phyloP scores from a whole-genome alignment of 257 asterid genomes.

The Knoxia roxburghii region DNA sequence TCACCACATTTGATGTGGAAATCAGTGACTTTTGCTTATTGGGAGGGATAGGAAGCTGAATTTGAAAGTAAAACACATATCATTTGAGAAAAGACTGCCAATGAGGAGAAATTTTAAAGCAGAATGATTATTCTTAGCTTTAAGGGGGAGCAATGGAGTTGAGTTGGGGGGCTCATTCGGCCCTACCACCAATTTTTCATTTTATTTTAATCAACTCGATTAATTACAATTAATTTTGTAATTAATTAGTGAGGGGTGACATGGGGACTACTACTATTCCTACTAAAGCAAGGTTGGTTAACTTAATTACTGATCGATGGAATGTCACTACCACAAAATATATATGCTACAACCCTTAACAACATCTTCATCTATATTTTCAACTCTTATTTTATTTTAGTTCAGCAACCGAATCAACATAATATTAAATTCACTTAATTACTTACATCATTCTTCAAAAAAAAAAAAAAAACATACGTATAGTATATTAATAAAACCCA shows the following conservation, averaged over 20 bases:
- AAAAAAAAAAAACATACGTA: no score
- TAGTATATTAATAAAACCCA: no score
- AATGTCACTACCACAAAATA: slow-evolving; percentile 30
- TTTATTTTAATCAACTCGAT: no score
- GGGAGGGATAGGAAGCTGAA: slow-evolving; percentile 55
- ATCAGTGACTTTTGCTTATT: slow-evolving; percentile 39
- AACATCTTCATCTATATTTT: no score
- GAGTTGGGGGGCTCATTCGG: slow-evolving; percentile 20
- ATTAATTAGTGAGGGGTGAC: slow-evolving; percentile 26
- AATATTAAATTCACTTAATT: no score
- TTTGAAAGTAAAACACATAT: slow-evolving; percentile 65
- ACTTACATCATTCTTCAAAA: no score
- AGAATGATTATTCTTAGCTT: slow-evolving; percentile 71
- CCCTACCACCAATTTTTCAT: no score
- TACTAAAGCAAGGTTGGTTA: slow-evolving; percentile 21
- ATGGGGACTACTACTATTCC: slow-evolving; percentile 22
- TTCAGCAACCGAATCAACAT: no score
- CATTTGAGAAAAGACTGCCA: slow-evolving; percentile 44
- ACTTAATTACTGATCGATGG: slow-evolving; percentile 29
- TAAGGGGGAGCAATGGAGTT: slow-evolving; percentile 55
- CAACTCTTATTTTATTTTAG: no score
- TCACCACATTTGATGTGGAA: slow-evolving; percentile 58
- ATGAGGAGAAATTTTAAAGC: slow-evolving; percentile 15
- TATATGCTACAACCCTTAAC: no score
- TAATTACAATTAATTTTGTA: no score